Evolutionary conservation across 108 stramenopile genomes (phyloP).

Genomic region (Nitzschia palea): DNA sequence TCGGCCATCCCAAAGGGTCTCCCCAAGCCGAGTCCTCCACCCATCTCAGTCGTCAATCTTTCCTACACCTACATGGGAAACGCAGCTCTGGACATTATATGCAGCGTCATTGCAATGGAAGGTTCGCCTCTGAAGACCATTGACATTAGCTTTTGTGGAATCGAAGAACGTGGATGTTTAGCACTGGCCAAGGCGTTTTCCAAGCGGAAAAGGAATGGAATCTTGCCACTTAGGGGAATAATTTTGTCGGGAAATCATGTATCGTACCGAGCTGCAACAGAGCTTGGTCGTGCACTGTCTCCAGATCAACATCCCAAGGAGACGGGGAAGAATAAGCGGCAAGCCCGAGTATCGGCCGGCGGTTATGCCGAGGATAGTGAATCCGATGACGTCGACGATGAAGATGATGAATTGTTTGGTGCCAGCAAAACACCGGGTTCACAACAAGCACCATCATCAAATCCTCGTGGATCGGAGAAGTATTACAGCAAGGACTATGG

Average conservation of each 20-base stretch:
- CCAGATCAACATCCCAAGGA: constrained; percentile 18
- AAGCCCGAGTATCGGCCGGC: constrained; percentile 1
- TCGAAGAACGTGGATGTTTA: constrained; percentile 57
- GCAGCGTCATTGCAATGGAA: constrained; percentile 55
- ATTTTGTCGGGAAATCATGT: constrained; percentile 78
- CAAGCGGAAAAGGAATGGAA: constrained; percentile 43
- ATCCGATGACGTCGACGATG: constrained; percentile 33
- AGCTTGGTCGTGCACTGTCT: constrained; percentile 70
- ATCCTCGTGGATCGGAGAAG: constrained; percentile 12
- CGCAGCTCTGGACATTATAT: constrained; percentile 61
- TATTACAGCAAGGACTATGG: constrained; percentile 45
- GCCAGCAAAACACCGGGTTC: neutral
- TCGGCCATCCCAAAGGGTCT: neutral
- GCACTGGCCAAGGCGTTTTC: constrained; percentile 54
- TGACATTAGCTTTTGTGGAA: constrained; percentile 78
- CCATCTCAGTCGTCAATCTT: constrained; percentile 72
- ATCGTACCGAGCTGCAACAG: constrained; percentile 44
- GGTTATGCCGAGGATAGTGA: constrained; percentile 40
- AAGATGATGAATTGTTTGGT: constrained; percentile 28
- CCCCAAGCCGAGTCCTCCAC: constrained; percentile 22
- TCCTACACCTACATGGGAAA: constrained; percentile 84
- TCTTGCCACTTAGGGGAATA: constrained; percentile 64
- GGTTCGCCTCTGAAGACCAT: constrained; percentile 59
- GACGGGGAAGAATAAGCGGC: neutral
- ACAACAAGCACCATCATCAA: too few species aligned